Base-by-base conservation (phyloP, 176 grass and related monocot species). In the Ensete glaucum region DNA sequence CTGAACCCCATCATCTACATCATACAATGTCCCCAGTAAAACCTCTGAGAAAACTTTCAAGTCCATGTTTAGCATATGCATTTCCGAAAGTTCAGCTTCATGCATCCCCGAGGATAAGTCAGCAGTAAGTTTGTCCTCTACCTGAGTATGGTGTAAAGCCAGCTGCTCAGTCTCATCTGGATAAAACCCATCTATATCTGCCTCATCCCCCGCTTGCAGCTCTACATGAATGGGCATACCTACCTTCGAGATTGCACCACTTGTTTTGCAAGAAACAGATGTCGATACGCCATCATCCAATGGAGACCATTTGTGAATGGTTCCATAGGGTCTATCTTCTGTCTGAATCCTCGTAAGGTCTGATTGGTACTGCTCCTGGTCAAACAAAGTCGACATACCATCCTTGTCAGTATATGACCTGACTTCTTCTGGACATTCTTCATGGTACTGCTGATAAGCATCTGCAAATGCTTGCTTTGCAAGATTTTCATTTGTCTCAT, bases 401-500 rank as follows among this genome's bases (percentile, higher is more conserved):
- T 77, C 83, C 60, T 76, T 88, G 71, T 83, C 15, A 48, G 15
- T 17, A 50, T 54, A 62, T 69, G 85, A 52, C 43, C 76, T 76
- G 56, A 59, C 22, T 20, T 78, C 16, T 73, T 78, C 80, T 50
- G 21, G 80, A 66, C 82, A 57, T 80, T 87, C 84, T 64, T 89
- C 87, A 75, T 67, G 56, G 11, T 72, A 89, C 80, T 53, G 74
- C 34, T 85, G 76, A 78, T 43, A 72, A 85, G 82, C 85, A 83
- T 88, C 86, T 74, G 83, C 13, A 71, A 89, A 87, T 1, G 86
- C 75, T 80, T 93, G 90, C 82, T 94, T 99, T 10, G 90, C 90
- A 79, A 93, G 79, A 57, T 82, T 94, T 91, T 99, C 88, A 78
- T 91, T 89, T 77, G 88, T 86, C 70, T 99, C 90, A 9, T 99